These are phyloP conservation scores for Cordyceps fumosorosea DNA, from an alignment of 2,329 filamentous ascomycete species.

Conservation along the genomic window DNA sequence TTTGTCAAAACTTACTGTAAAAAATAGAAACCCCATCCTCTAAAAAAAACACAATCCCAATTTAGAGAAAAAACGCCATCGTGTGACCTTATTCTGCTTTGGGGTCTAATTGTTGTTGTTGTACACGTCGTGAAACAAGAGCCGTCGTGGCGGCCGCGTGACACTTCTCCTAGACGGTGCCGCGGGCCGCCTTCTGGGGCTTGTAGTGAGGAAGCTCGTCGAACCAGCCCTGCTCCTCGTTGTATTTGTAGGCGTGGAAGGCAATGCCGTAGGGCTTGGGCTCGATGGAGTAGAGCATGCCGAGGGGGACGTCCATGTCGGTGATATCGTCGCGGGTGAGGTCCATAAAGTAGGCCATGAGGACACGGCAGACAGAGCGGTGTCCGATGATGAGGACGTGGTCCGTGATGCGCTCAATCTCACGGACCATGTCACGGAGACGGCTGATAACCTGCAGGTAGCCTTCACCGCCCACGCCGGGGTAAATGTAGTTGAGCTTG, in stretches of 20 bases:
- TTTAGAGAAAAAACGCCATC: not conserved
- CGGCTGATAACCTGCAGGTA: slow-evolving; percentile 97
- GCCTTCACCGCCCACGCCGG: slow-evolving; percentile 89
- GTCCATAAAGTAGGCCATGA: slow-evolving; percentile 96
- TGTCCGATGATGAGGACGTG: slow-evolving; percentile 90
- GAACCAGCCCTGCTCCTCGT: slow-evolving; percentile 71
- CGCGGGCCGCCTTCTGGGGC: slow-evolving; percentile 47
- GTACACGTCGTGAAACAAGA: slow-evolving; percentile 3
- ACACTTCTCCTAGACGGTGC: slow-evolving; percentile 14
- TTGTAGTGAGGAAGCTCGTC: slow-evolving; percentile 80
- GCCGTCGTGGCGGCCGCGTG: not conserved
- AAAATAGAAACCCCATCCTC: not conserved
- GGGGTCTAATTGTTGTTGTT: not conserved
- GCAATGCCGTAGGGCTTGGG: slow-evolving; percentile 97
- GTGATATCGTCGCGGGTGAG: slow-evolving; percentile 86
- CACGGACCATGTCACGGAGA: slow-evolving; percentile 88
- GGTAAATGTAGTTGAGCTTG: slow-evolving; percentile 95
- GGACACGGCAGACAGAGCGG: slow-evolving; percentile 81
- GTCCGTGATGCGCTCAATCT: slow-evolving; percentile 95
- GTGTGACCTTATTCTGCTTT: not conserved
- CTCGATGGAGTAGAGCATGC: slow-evolving; percentile 90
- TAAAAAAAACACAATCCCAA: not conserved
- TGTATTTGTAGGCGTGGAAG: slow-evolving; percentile 92
- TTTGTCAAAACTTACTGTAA: slow-evolving; percentile 5
- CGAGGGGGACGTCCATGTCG: slow-evolving; percentile 86